phyloP scores from a whole-genome alignment of 2,329 filamentous ascomycete species.

The Colletotrichum gigasporum region DNA sequence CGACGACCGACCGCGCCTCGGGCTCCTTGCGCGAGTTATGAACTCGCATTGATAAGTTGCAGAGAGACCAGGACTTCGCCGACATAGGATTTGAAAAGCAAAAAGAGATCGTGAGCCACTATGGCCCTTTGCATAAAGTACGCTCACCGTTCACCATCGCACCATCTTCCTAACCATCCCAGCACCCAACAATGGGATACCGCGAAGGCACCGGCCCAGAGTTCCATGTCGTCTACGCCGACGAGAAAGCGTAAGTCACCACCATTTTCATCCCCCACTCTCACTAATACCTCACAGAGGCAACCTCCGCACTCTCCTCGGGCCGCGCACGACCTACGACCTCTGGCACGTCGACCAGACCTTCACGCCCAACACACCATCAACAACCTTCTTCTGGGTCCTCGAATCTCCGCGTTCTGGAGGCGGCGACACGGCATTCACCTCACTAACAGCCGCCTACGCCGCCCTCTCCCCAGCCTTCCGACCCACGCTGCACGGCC shows the following conservation, averaged over 20 bases:
- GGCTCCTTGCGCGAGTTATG: conserved; percentile 43
- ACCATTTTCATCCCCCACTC: background rate
- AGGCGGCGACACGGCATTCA: conserved; percentile 43
- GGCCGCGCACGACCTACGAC: conserved; percentile 38
- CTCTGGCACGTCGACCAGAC: conserved; percentile 46
- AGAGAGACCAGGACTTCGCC: conserved; percentile 44
- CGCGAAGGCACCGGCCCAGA: conserved; percentile 42
- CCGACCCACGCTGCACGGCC: conserved; percentile 8
- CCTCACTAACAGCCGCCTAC: conserved; percentile 40
- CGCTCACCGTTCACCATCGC: background rate
- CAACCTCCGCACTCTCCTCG: conserved; percentile 40
- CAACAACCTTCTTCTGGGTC: conserved; percentile 45
- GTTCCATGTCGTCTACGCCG: conserved; percentile 44
- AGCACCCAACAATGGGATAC: conserved; percentile 43
- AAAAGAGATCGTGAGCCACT: conserved; percentile 40
- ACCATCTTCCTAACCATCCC: no score
- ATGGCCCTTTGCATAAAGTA: conserved; percentile 41
- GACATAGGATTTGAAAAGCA: conserved; percentile 43
- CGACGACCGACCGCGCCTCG: conserved; percentile 44
- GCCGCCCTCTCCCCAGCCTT: conserved; percentile 41
- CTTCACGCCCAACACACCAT: conserved; percentile 42
- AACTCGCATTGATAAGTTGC: no score
- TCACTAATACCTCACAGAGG: conserved; percentile 36
- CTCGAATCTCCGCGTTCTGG: conserved; percentile 38
- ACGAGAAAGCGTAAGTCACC: conserved; percentile 38